Percentiles rank a stretch among this genome's conserved stretches.
phyloP scores from a whole-genome alignment of 257 asterid species.

The Voacanga thouarsii region DNA sequence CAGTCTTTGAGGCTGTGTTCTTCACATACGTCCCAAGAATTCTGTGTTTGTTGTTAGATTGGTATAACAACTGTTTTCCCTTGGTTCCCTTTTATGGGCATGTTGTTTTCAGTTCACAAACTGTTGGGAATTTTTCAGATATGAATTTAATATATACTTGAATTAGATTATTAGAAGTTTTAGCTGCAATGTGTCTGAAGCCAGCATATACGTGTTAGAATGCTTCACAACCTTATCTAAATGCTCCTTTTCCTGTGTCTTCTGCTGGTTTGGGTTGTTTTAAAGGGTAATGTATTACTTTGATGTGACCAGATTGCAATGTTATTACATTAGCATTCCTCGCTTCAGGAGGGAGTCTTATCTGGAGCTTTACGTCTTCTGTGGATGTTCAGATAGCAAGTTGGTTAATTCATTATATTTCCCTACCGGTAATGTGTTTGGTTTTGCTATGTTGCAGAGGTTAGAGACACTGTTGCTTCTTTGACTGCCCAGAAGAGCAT shows the following conservation, averaged over 20 bases:
- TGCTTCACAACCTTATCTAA: neutral
- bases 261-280: neutral
- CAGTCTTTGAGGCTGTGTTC: neutral
- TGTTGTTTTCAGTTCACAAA: neutral
- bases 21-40: neutral
- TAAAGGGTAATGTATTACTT: neutral
- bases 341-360: neutral
- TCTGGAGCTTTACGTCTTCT: neutral
- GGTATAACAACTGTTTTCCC: neutral
- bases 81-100: neutral
- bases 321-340: neutral
- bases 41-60: neutral
- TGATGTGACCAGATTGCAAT: neutral
- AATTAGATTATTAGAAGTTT: neutral
- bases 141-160: neutral
- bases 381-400: neutral
- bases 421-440: neutral
- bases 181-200: neutral
- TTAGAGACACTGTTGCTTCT: slow-evolving; percentile 46
- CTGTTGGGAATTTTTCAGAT: neutral
- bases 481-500: slow-evolving; percentile 45
- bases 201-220: neutral
- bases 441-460: slow-evolving; percentile 38
- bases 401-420: neutral
- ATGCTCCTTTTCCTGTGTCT: neutral